Evolutionary conservation across 1,284 basidiomycete genomes (phyloP), one percentile per base, ranked within the genome.

Genomic region (Taiwanofungus camphoratus): DNA sequence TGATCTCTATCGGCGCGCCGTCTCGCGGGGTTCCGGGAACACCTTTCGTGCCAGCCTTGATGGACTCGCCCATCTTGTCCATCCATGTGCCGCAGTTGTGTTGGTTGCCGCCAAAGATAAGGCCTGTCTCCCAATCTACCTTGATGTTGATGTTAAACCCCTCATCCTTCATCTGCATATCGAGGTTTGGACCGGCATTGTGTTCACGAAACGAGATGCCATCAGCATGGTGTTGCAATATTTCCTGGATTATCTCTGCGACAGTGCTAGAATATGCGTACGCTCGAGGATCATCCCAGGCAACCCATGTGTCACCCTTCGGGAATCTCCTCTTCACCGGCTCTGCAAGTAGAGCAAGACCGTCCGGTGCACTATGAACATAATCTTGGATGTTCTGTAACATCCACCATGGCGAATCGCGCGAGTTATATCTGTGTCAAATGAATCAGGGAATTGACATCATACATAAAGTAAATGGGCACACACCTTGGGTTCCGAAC

Each of bases 341-440:
- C 57, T 95, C 92, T 2, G 79, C 72, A 31, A 99, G 76, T 44
- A 99, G 77, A 0, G 80, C 69, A 26, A 88, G 62, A 2, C 96
- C 95, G 50, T 92, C 84, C 0, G 94, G 92, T 1, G 88, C 90
- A 66, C 79, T 85, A 45, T 70, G 71, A 30, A 81, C 83, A 63
- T 97, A 98, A 65, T 98, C 93, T 60, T 98, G 95, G 45, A 98
- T 95, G 58, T 91, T 96, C 63, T 99, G 95, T 45, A 97, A 65
- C 87, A 98, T 96, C 90, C 93, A 99, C 95, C 93, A 96, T 21
- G 92, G 90, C 5, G 87, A 88, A 58, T 93, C 91, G 35, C 92
- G 82, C 7, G 89, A 94, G 59, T 94, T 94, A 61, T 93, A 94
- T 46, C 87, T 85, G 46, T 3, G 24, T 12, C n/a, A n/a, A 6